Evolutionary conservation across 2,329 filamentous ascomycete species (phyloP).

Genomic region (Aureobasidium melanogenum): DNA sequence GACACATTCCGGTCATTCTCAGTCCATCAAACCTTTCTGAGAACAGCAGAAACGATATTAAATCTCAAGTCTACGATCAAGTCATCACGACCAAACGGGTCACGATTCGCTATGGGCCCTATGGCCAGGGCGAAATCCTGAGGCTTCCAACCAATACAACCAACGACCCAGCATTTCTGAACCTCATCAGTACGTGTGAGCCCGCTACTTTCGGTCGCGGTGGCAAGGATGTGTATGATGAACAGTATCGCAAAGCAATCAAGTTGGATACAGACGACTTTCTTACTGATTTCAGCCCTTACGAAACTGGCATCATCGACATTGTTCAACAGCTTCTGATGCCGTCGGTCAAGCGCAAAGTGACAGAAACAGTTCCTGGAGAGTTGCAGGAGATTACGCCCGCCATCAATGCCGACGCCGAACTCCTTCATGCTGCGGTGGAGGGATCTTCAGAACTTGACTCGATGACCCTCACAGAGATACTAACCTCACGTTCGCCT

Average conservation of each 20-base stretch:
- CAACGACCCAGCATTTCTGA: not conserved
- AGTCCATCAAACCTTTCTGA: no score
- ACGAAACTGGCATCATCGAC: slow-evolving; percentile 45
- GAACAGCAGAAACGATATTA: not conserved
- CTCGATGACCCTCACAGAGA: not conserved
- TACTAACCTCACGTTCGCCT: not conserved
- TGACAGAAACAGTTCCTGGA: no score
- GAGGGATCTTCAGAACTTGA: not conserved
- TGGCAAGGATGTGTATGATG: slow-evolving; percentile 41
- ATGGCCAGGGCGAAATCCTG: not conserved
- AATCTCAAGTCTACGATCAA: not conserved
- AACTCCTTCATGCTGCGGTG: not conserved
- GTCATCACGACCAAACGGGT: not conserved
- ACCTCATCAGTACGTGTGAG: slow-evolving; percentile 18
- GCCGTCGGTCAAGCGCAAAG: slow-evolving; percentile 16
- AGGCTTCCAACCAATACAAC: not conserved
- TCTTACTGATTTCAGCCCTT: slow-evolving; percentile 42
- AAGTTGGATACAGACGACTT: slow-evolving; percentile 44
- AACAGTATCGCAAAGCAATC: slow-evolving; percentile 43
- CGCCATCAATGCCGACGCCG: not conserved
- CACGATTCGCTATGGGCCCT: slow-evolving; percentile 4
- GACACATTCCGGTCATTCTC: not conserved
- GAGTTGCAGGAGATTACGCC: not conserved
- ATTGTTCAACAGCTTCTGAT: slow-evolving; percentile 40
- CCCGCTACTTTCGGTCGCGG: slow-evolving; percentile 43